Base-by-base conservation (phyloP, 345 rosid species). In the Iberis pinnata region DNA sequence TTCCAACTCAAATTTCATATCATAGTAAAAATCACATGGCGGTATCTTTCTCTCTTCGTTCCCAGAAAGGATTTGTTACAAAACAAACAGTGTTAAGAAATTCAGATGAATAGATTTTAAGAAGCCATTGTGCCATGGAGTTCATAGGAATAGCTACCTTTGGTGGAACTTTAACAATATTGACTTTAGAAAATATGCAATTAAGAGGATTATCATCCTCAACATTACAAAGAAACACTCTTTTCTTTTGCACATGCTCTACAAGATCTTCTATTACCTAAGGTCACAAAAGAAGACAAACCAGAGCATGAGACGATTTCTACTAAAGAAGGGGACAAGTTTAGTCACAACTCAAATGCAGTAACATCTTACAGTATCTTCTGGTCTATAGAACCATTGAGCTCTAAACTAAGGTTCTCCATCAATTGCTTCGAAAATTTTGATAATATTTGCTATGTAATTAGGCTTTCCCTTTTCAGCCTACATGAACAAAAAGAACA, bases 191-290 rank as follows among this genome's bases (percentile, higher is more conserved):
- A 5, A 47, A 5, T 2, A 77, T 50, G 48, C 78, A 75, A 38
- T 56, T 38, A 11, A 78, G 67, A 5, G 65, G 80, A 51, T 75
- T 78, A 17, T 78, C 80, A 56, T 75, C 68, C 46, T 41, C 60
- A 5, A 70, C 57, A 29, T 75, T 73, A 0, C 77, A 75, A 8
- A 78, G 61, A 54, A 78, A 78, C 2, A 75, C 72, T 22, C 76
- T 52, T 7, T 26, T 75, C 7, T 37, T 14, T 9, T 78, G 60
- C 13, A 61, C 42, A 15, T 47, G 44, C 10, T 49, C 0, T 1
- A 46, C 54, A 50, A 48, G 47, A 3, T 43, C 29, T 49, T 70
- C 16, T 13, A 76, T 73, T 9, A 76, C 73, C 80, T 76, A 53
- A 0, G 6, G 11, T 6, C 6, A 39, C 19, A n/a, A 38, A 35